Percentiles rank a stretch among this genome's conserved stretches.
phyloP scores from a whole-genome alignment of 345 rosid species.

The Murraya paniculata region DNA sequence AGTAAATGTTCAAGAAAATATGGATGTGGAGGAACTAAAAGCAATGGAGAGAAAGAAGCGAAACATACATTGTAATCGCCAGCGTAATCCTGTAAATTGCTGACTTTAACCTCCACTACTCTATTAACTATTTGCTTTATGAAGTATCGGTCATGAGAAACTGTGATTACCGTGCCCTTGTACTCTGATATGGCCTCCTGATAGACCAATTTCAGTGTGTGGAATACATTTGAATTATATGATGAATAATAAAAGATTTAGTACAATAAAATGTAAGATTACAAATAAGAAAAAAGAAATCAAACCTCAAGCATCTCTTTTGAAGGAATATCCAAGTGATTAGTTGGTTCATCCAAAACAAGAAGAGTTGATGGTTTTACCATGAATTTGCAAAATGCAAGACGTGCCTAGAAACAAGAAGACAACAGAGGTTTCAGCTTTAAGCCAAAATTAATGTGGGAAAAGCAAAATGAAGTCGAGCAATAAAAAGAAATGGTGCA shows the following conservation, averaged over 20 bases:
- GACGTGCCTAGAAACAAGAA: constrained; percentile 62
- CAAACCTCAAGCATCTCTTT: constrained; percentile 98
- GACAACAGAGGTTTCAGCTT: background rate
- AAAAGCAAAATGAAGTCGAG: background rate
- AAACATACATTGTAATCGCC: constrained; percentile 82
- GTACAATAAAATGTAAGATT: background rate
- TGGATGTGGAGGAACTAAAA: background rate
- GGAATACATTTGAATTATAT: background rate
- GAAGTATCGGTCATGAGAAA: constrained; percentile 91
- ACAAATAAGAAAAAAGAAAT: background rate
- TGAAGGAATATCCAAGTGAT: constrained; percentile 95
- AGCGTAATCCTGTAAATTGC: constrained; percentile 67
- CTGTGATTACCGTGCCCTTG: constrained; percentile 76
- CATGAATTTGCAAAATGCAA: constrained; percentile 97
- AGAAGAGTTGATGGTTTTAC: constrained; percentile 84
- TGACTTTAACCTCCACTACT: constrained; percentile 76
- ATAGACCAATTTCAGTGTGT: constrained; percentile 10
- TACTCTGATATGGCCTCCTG: constrained; percentile 95
- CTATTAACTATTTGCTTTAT: constrained; percentile 94
- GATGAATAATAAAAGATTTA: too few relatives aligned
- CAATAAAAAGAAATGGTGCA: background rate
- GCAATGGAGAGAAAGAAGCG: background rate
- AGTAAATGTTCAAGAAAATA: too few relatives aligned
- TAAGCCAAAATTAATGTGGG: background rate
- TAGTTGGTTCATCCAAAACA: constrained; percentile 90